phyloP scores from a whole-genome alignment of 2,329 filamentous ascomycete genomes.

The Talaromyces sp. region DNA sequence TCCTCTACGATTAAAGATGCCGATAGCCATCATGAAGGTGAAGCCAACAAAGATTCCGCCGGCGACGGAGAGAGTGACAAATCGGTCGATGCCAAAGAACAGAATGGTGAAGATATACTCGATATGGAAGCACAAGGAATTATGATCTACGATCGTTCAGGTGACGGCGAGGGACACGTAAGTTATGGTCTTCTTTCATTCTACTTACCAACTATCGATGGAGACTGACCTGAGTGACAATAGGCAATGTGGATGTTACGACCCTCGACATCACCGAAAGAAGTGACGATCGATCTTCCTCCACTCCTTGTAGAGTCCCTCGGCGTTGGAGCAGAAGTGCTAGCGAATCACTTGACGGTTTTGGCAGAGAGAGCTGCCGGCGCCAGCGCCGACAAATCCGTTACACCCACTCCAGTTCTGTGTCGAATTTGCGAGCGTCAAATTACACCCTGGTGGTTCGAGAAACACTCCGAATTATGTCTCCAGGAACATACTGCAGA shows the following conservation, averaged over 20 bases:
- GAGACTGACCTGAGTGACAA: conserved; percentile 19
- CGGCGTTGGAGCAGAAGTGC: conserved; percentile 87
- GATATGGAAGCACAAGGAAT: conserved; percentile 95
- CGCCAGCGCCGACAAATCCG: conserved; percentile 66
- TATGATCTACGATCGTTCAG: conserved; percentile 89
- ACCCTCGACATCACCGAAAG: conserved; percentile 77
- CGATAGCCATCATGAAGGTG: conserved; percentile 3
- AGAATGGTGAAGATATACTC: conserved; percentile 50
- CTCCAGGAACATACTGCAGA: conserved; percentile 93
- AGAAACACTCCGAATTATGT: conserved; percentile 96
- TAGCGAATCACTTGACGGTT: conserved; percentile 87
- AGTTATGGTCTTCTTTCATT: conserved; percentile 43
- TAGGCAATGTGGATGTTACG: conserved; percentile 99
- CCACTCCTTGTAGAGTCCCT: conserved; percentile 84
- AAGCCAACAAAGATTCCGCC: conserved; percentile 1
- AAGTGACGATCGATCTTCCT: conserved; percentile 94
- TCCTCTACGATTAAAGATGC: neutral
- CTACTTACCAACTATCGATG: neutral
- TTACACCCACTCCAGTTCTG: conserved; percentile 76
- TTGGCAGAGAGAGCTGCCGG: conserved; percentile 78
- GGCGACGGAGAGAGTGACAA: conserved; percentile 31
- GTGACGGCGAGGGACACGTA: conserved; percentile 85
- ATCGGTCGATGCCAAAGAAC: conserved; percentile 24
- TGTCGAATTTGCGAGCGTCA: conserved; percentile 97
- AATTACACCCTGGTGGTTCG: conserved; percentile 98